Evolutionary conservation across 257 asterid species (phyloP).

Genomic region (Mentha longifolia): DNA sequence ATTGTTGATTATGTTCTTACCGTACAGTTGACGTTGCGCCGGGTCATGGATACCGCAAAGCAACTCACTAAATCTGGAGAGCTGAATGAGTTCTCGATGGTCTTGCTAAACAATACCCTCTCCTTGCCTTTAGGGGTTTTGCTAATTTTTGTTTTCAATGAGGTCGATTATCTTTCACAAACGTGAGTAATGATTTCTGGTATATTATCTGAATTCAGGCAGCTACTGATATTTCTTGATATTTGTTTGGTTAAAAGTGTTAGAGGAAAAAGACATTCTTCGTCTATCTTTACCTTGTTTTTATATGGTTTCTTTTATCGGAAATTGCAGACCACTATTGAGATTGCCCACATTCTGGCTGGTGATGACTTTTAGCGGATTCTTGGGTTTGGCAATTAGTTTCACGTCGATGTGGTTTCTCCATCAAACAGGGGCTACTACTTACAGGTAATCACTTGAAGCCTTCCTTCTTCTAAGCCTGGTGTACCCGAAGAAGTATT

Average conservation of each 20-base stretch:
- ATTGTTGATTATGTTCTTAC: slow-evolving; percentile 20
- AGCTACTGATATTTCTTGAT: neutral
- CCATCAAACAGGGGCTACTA: slow-evolving; percentile 93
- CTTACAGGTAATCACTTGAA: slow-evolving; percentile 61
- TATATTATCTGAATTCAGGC: slow-evolving; percentile 14
- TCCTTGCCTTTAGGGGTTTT: slow-evolving; percentile 76
- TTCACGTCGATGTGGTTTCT: slow-evolving; percentile 98
- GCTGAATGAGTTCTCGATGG: slow-evolving; percentile 89
- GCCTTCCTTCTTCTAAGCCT: slow-evolving; percentile 9
- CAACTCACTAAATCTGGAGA: slow-evolving; percentile 86
- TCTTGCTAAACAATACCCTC: slow-evolving; percentile 79
- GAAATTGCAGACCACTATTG: slow-evolving; percentile 69
- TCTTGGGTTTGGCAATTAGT: slow-evolving; percentile 87
- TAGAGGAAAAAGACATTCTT: neutral
- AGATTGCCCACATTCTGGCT: slow-evolving; percentile 79
- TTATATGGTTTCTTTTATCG: slow-evolving; percentile 44
- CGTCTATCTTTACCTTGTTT: slow-evolving; percentile 46
- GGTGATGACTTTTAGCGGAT: slow-evolving; percentile 85
- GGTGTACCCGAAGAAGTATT: neutral
- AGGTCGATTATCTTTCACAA: slow-evolving; percentile 69
- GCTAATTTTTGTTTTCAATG: slow-evolving; percentile 67
- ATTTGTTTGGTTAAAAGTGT: neutral
- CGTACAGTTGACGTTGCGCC: slow-evolving; percentile 75
- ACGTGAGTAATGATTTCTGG: slow-evolving; percentile 64
- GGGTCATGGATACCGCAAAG: slow-evolving; percentile 95